These are phyloP conservation scores for Mesembryanthemum crystallinum DNA, from an alignment of 148 eudicot species.

Conservation along the genomic window DNA sequence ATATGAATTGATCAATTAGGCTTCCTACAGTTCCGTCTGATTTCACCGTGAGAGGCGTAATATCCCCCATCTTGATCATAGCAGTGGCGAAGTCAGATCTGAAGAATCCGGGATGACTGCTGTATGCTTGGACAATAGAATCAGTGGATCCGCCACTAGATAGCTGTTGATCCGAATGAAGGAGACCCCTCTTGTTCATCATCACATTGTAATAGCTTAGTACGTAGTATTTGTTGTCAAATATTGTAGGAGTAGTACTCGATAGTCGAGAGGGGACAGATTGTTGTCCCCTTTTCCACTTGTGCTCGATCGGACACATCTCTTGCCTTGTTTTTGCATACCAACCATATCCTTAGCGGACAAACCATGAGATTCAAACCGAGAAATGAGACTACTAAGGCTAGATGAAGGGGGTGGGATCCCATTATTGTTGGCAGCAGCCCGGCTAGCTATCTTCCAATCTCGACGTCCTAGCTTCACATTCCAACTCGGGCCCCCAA, in stretches of 20 bases:
- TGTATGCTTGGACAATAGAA: conserved; percentile 22
- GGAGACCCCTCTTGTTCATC: conserved; percentile 30
- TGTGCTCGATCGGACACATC: conserved; percentile 38
- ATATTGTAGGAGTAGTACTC: conserved; percentile 24
- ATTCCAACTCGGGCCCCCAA: conserved; percentile 60
- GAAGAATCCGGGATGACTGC: conserved; percentile 28
- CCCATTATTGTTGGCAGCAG: conserved; percentile 50
- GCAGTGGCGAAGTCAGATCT: conserved; percentile 45
- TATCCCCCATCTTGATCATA: conserved; percentile 59
- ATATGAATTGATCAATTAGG: conserved; percentile 22
- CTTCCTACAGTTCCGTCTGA: conserved; percentile 58
- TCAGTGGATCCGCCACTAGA: conserved; percentile 19
- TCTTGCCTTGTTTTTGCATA: conserved; percentile 35
- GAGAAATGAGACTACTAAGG: conserved; percentile 41
- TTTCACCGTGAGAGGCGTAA: conserved; percentile 60
- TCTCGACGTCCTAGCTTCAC: conserved; percentile 66
- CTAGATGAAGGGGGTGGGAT: conserved; percentile 55
- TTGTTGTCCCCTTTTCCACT: conserved; percentile 42
- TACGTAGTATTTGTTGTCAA: conserved; percentile 40
- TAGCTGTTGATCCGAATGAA: conserved; percentile 35
- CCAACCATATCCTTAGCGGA: conserved; percentile 56
- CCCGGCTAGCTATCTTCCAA: conserved; percentile 45
- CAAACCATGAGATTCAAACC: conserved; percentile 51
- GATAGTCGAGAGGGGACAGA: conserved; percentile 25
- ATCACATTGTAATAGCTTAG: no score